phyloP scores from a whole-genome alignment of 2,329 filamentous ascomycete genomes.

The Aspergillus sp. region DNA sequence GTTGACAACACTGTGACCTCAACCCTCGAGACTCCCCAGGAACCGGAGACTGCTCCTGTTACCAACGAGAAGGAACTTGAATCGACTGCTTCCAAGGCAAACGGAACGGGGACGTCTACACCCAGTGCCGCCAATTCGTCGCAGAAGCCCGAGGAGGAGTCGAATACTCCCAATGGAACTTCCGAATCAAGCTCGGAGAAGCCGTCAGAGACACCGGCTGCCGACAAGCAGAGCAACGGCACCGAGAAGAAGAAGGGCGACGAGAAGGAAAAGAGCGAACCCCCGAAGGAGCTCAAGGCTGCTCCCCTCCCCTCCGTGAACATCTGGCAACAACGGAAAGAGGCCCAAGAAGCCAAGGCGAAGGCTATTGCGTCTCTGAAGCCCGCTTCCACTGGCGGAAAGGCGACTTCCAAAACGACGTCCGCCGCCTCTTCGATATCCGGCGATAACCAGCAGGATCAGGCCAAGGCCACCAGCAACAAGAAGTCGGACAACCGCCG shows the following conservation, averaged over 20 bases:
- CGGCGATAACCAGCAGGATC: constrained; percentile 39
- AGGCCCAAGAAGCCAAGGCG: constrained; percentile 56
- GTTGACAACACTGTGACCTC: constrained; percentile 34
- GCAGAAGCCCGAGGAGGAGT: constrained; percentile 59
- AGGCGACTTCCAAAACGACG: constrained; percentile 23
- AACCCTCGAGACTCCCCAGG: constrained; percentile 44
- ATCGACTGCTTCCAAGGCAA: constrained; percentile 30
- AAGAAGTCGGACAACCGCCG: constrained; percentile 35
- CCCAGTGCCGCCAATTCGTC: constrained; percentile 55
- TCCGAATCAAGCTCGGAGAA: constrained; percentile 67
- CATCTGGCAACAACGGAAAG: constrained; percentile 77
- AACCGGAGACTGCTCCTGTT: constrained; percentile 37
- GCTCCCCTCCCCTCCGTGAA: constrained; percentile 83
- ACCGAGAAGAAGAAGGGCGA: constrained; percentile 50
- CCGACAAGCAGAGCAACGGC: constrained; percentile 51
- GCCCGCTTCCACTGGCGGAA: constrained; percentile 19
- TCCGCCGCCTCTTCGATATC: constrained; percentile 26
- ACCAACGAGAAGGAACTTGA: constrained; percentile 34
- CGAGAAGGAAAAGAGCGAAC: constrained; percentile 60
- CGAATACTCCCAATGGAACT: constrained; percentile 60
- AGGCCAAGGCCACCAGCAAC: constrained; percentile 36
- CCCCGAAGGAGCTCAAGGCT: constrained; percentile 66
- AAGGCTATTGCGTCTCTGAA: constrained; percentile 37
- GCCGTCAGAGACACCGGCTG: constrained; percentile 61
- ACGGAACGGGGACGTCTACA: constrained; percentile 47